Evolutionary conservation across 495 filamentous ascomycete genomes (phyloP), one percentile per base, ranked within the genome.

Genomic region (Tuber melanosporum): DNA sequence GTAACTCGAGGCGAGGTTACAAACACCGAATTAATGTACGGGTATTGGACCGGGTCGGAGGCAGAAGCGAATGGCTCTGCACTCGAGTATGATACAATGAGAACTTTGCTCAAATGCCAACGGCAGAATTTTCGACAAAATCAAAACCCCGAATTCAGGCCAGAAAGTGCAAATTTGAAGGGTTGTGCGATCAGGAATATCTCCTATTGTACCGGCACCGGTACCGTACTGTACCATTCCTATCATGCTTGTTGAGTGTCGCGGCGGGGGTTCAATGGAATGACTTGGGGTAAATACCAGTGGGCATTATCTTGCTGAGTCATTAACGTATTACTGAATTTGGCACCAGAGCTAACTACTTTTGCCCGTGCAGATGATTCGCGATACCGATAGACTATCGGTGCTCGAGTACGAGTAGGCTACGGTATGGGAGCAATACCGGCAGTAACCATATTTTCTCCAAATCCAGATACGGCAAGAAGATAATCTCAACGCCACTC

Each of bases 1-100:
- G 19, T 41, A 57, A 71, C 36, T 70, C 36, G 19, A 74, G 62
- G 49, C n/a, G 19, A 43, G 62, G 41, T 72, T 73, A 72, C 62
- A 22, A 42, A 73, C 12, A 36, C 32, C 12, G 39, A 26, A 32
- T 66, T 36, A 66, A 62, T 26, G 52, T 22, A n/a, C 17, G 12
- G 15, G 15, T 9, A 49, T 62, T 14, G n/a, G n/a, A 20, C 17
- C 2, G n/a, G 52, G 52, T 52, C 49, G 3, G 49, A 52, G 1
- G 9, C 49, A 12, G 49, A 22, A 2, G 22, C 10, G 22, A 62
- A 62, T 26, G 0, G 0, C 22, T 62, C 14, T 32, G 42, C 42
- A 43, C 42, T 43, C 3, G 42, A 43, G 42, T 43, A 43, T 41
- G 4, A 10, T 32, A 62, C 17, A 15, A 22, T 4, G 49, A 4